These are phyloP conservation scores for Endogone sp. DNA, from an alignment of 192 early-diverging fungal genomes.

Conservation along the genomic window DNA sequence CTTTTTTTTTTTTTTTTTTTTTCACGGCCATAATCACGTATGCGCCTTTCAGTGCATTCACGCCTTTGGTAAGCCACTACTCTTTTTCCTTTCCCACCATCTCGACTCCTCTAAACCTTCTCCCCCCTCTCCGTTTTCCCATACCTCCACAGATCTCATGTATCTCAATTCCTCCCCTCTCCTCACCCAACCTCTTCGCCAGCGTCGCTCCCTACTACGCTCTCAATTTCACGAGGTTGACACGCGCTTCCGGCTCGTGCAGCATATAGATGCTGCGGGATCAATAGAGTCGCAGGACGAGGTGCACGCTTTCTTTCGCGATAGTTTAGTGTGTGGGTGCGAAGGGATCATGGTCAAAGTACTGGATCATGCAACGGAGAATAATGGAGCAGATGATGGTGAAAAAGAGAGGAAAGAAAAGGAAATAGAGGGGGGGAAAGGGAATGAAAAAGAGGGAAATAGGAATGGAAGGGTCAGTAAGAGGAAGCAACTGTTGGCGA, in stretches of 20 bases:
- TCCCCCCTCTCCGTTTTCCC: not conserved
- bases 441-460: too few species aligned
- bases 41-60: too few species aligned
- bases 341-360: slow-evolving; percentile 92
- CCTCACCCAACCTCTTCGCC: slow-evolving; percentile 56
- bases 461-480: not conserved
- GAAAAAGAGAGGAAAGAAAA: too few species aligned
- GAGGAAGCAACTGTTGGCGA: slow-evolving; percentile 6
- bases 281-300: slow-evolving; percentile 37
- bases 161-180: slow-evolving; percentile 44
- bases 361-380: slow-evolving; percentile 53
- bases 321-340: slow-evolving; percentile 63
- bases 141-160: slow-evolving; percentile 11
- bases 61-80: too few species aligned
- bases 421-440: too few species aligned
- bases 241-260: slow-evolving; percentile 73
- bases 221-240: slow-evolving; percentile 57
- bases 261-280: slow-evolving; percentile 48
- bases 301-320: slow-evolving; percentile 50
- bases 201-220: slow-evolving; percentile 60
- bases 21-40: not conserved
- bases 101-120: not conserved
- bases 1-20: not conserved
- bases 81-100: not conserved
- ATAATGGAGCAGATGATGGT: too few species aligned